phyloP scores from a whole-genome alignment of 2,329 filamentous ascomycete species.

The Chrysoporthe cubensis region DNA sequence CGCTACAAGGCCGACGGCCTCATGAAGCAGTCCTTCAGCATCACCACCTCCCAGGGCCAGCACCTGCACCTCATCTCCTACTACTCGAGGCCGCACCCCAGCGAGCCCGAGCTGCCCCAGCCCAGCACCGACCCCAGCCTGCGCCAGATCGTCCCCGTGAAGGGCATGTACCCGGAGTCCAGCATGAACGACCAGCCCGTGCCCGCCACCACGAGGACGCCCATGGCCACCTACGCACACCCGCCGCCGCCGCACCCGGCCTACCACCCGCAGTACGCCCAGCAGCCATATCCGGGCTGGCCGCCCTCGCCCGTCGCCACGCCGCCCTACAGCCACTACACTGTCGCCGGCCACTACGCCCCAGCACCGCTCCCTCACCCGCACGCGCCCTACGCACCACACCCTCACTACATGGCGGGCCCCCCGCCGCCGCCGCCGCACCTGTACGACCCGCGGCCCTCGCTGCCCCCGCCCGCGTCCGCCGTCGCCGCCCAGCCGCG shows the following conservation, averaged over 20 bases:
- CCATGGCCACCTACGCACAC: slow-evolving; percentile 51
- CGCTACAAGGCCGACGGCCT: slow-evolving; percentile 94
- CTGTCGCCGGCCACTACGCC: slow-evolving; percentile 35
- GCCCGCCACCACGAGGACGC: slow-evolving; percentile 78
- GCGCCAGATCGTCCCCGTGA: slow-evolving; percentile 81
- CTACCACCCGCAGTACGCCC: slow-evolving; percentile 47
- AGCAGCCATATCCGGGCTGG: slow-evolving; percentile 52
- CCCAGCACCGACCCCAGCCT: slow-evolving; percentile 81
- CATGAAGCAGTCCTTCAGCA: slow-evolving; percentile 99
- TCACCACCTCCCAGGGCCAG: slow-evolving; percentile 85
- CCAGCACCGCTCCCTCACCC: slow-evolving; percentile 27
- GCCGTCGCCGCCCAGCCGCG: slow-evolving; percentile 25
- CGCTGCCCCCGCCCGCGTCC: slow-evolving; percentile 29
- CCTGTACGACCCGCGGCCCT: slow-evolving; percentile 33
- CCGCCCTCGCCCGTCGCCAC: slow-evolving; percentile 60
- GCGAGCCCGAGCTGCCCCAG: slow-evolving; percentile 73
- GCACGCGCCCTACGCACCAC: slow-evolving; percentile 41
- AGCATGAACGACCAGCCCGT: slow-evolving; percentile 84
- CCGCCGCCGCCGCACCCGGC: slow-evolving; percentile 32
- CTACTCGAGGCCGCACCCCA: slow-evolving; percentile 80
- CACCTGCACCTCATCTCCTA: slow-evolving; percentile 98
- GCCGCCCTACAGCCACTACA: slow-evolving; percentile 56
- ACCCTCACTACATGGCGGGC: slow-evolving; percentile 34
- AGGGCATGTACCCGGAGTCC: slow-evolving; percentile 97
- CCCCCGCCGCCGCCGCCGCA: slow-evolving; percentile 36